phyloP scores from a whole-genome alignment of 768 basidiomycete genomes.

The Leccinum boreale region DNA sequence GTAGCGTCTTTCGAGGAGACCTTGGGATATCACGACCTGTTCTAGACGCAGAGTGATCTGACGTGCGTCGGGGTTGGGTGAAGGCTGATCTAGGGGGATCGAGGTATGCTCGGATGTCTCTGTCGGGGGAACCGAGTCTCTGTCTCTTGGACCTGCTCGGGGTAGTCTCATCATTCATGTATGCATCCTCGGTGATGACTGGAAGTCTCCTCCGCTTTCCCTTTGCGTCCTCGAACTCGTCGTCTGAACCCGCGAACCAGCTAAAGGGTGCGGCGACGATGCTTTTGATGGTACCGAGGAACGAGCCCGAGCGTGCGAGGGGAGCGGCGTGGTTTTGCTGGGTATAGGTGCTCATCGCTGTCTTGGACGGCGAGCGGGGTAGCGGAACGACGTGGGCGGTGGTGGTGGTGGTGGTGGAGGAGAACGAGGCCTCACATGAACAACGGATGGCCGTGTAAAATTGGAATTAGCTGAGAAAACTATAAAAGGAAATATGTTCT shows the following conservation, averaged over 20 bases:
- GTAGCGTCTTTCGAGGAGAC: slow-evolving; percentile 30
- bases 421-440: slow-evolving; percentile 19
- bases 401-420: slow-evolving; percentile 22
- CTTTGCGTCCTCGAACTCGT: slow-evolving; percentile 46
- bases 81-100: slow-evolving; percentile 54
- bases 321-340: slow-evolving; percentile 30
- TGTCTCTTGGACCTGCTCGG: slow-evolving; percentile 46
- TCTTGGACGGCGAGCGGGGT: slow-evolving; percentile 14
- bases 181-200: slow-evolving; percentile 20
- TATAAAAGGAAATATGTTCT: slow-evolving; percentile 12
- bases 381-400: slow-evolving; percentile 13
- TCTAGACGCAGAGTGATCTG: slow-evolving; percentile 18
- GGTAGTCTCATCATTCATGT: slow-evolving; percentile 33
- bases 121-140: slow-evolving; percentile 49
- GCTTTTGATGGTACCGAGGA: slow-evolving; percentile 61
- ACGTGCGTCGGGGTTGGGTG: slow-evolving; percentile 21
- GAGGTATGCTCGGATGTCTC: slow-evolving; percentile 42
- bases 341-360: slow-evolving; percentile 31
- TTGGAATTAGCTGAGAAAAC: slow-evolving; percentile 1
- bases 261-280: slow-evolving; percentile 60
- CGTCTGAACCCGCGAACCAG: slow-evolving; percentile 50
- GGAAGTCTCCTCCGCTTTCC: slow-evolving; percentile 55
- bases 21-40: slow-evolving; percentile 21
- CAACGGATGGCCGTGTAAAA: slow-evolving; percentile 12
- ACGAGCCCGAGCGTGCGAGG: slow-evolving; percentile 52